Percentiles rank a stretch among this genome's conserved stretches.
Conservation (phyloP, 2,329 filamentous ascomycete species). For the Microcyclospora tardicrescens region DNA sequence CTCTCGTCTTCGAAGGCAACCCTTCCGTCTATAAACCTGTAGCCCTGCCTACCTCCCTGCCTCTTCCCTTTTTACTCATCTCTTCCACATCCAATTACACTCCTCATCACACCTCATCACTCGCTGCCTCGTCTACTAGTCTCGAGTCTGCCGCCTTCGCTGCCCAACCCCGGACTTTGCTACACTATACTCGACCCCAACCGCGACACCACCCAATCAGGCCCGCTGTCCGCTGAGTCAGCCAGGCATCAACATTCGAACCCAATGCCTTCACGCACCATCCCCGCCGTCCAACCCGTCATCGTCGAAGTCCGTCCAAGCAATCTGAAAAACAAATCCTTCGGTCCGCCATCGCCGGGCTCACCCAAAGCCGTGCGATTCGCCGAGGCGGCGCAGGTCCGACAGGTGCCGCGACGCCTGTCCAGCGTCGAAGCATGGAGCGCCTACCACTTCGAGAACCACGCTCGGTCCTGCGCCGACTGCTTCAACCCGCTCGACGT, state of each 20-base stretch:
- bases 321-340: conserved; percentile 6
- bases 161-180: no score
- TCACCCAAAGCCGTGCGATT: conserved; percentile 21
- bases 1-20: no score
- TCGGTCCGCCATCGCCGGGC: conserved; percentile 12
- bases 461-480: conserved; percentile 31
- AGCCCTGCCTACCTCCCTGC: no score
- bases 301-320: conserved; percentile 17
- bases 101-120: no score
- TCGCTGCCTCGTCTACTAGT: no score
- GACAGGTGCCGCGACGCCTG: conserved; percentile 28
- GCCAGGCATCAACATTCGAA: background rate
- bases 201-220: no score
- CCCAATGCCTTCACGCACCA: background rate
- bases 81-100: no score
- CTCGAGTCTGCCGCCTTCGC: no score
- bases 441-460: conserved; percentile 35
- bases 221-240: no score
- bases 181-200: no score
- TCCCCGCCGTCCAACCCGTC: conserved; percentile 9
- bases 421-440: conserved; percentile 32
- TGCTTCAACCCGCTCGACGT: conserved; percentile 34
- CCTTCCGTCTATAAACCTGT: no score
- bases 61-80: no score
- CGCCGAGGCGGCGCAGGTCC: conserved; percentile 9